Percentiles rank a stretch among this genome's conserved stretches.
Evolutionary conservation across 2,329 filamentous ascomycete genomes (phyloP).

Genomic region (Arthrobotrys megalospora): DNA sequence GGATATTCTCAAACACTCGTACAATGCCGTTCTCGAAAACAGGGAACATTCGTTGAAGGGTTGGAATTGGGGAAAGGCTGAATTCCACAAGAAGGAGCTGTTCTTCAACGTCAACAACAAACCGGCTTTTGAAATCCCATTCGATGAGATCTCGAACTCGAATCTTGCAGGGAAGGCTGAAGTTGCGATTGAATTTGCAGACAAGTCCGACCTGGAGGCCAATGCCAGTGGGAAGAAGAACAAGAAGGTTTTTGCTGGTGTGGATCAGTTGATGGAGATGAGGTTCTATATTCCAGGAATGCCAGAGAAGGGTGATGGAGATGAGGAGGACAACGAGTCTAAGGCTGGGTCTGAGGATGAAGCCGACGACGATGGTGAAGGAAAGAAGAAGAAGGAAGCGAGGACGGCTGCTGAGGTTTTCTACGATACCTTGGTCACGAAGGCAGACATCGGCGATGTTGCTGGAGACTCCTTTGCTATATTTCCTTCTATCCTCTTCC

Average conservation of each 20-base stretch:
- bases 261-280: conserved; percentile 97
- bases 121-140: conserved; percentile 95
- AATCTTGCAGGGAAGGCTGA: conserved; percentile 98
- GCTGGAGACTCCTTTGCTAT: conserved; percentile 98
- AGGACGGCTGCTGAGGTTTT: conserved; percentile 97
- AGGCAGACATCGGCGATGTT: conserved; percentile 98
- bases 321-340: conserved; percentile 61
- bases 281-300: conserved; percentile 97
- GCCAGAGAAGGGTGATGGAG: conserved; percentile 78
- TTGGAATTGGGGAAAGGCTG: conserved; percentile 99
- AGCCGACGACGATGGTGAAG: conserved; percentile 69
- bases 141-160: conserved; percentile 97
- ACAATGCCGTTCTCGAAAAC: conserved; percentile 90
- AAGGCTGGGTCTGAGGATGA: conserved; percentile 51
- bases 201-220: conserved; percentile 71
- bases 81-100: conserved; percentile 94
- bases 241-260: conserved; percentile 88
- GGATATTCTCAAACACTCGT: conserved; percentile 98
- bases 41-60: conserved; percentile 95
- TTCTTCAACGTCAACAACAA: conserved; percentile 97
- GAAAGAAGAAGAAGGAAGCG: conserved; percentile 81
- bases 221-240: conserved; percentile 79
- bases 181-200: conserved; percentile 91
- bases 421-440: conserved; percentile 97
- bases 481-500: conserved; percentile 95